Conservation (phyloP, 306 rosid genomes). For the Adenanthera pavonina region DNA sequence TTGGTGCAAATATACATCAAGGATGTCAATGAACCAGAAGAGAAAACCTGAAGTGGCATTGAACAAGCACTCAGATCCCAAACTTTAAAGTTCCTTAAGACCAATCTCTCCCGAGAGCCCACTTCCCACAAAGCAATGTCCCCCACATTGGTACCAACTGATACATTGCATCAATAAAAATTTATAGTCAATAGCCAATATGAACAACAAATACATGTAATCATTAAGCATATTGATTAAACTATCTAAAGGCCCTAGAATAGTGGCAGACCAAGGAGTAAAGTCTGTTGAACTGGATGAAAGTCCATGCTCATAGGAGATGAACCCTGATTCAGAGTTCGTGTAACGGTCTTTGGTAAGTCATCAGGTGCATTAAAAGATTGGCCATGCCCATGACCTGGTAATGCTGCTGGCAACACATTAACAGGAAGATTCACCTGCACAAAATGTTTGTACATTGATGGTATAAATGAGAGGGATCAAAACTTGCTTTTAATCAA, state of each 20-base stretch:
- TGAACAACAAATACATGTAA: slow-evolving; percentile 30
- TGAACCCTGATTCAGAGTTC: slow-evolving; percentile 90
- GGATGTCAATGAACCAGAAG: slow-evolving; percentile 29
- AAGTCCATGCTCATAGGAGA: slow-evolving; percentile 99
- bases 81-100: slow-evolving; percentile 84
- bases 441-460: slow-evolving; percentile 37
- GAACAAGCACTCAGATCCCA: slow-evolving; percentile 92
- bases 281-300: slow-evolving; percentile 86
- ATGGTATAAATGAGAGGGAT: slow-evolving; percentile 7
- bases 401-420: slow-evolving; percentile 74
- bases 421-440: slow-evolving; percentile 89
- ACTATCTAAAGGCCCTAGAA: slow-evolving; percentile 22
- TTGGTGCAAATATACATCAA: slow-evolving; percentile 8
- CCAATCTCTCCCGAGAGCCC: slow-evolving; percentile 80
- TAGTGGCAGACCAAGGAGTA: slow-evolving; percentile 78
- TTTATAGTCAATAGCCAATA: slow-evolving; percentile 14
- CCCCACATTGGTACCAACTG: slow-evolving; percentile 93
- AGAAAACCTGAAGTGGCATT: slow-evolving; percentile 81
- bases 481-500: neutral
- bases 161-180: slow-evolving; percentile 28
- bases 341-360: slow-evolving; percentile 77
- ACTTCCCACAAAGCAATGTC: slow-evolving; percentile 97
- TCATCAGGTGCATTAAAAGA: slow-evolving; percentile 85
- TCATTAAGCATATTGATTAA: slow-evolving; percentile 26
- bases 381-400: slow-evolving; percentile 78